Evolutionary conservation across 148 eudicot genomes (phyloP), one percentile per base, ranked within the genome.

Genomic region (Rhododendron williamsianum): DNA sequence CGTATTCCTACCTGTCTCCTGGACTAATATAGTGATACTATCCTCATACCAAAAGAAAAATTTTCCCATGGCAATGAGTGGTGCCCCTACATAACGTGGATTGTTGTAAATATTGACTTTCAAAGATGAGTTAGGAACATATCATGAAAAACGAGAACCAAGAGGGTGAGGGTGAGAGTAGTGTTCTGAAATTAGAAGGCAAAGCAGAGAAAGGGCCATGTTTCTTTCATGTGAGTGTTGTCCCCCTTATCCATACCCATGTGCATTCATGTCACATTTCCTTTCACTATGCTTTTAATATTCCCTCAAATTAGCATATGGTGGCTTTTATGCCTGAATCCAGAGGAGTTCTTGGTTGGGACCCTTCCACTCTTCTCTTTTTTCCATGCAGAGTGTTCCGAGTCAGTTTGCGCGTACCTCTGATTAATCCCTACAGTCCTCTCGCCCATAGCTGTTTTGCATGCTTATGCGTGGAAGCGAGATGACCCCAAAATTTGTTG

Each of bases 201-300:
- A 87, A 86, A 76, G 35, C 4, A 76, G 67, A 76, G 76, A 67
- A 78, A 87, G 21, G 8, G 19, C 84, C 89, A 85, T 85, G 91
- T 85, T 87, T 85, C 86, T 87, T 79, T 83, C 91, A 89, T 86
- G 89, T 89, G 91, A 85, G 78, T 46, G 78, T 74, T 89, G 91
- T 89, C 91, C 81, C 81, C 88, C 65, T 19, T 12, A 30, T 46
- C 85, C 91, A 86, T 86, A 30, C 76, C 83, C 91, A 89, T 89
- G 90, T 89, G 90, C 90, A 81, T 48, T 81, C 60, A 86, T 80
- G 33, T 72, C 82, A 43, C 81, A n/a, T 25, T 65, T 65, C 35
- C 13, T 51, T 30, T 18, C 54, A 80, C 63, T 84, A 18, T 63
- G 35, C 43, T 51, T 71, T 25, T 23, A 23, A 6, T 23, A 41